A percentile compares a stretch with the other conserved stretches of the same genome.
Conservation (phyloP, 2,329 filamentous ascomycete species). For the Stemphylium vesicarium region DNA sequence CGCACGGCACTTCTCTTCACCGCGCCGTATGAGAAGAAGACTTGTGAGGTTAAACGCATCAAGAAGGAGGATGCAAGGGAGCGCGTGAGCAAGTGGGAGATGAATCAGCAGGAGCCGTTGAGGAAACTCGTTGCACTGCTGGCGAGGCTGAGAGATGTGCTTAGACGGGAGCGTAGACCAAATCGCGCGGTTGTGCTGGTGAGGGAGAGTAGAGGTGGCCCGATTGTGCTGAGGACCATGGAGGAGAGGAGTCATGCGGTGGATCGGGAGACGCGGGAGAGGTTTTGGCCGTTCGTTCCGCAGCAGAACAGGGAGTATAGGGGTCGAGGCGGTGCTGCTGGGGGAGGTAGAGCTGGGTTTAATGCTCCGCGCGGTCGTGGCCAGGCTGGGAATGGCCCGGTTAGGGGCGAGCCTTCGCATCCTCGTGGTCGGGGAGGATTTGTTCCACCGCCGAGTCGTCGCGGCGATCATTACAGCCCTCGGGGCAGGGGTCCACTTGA, state of each 20-base stretch:
- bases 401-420: background rate
- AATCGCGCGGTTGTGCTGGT: constrained; percentile 23
- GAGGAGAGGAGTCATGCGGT: constrained; percentile 16
- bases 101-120: constrained; percentile 28
- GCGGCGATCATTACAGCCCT: background rate
- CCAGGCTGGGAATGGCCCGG: background rate
- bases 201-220: constrained; percentile 23
- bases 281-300: constrained; percentile 18
- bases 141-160: constrained; percentile 11
- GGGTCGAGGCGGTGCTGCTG: background rate
- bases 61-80: constrained; percentile 25
- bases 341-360: constrained; percentile 2
- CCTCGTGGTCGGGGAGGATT: background rate
- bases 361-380: constrained; percentile 1
- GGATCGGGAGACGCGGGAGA: constrained; percentile 18
- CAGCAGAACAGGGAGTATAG: background rate
- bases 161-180: constrained; percentile 23
- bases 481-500: background rate
- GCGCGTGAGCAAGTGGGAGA: constrained; percentile 31
- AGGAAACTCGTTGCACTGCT: constrained; percentile 32
- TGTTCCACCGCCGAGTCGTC: background rate
- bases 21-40: constrained; percentile 22
- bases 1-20: constrained; percentile 35
- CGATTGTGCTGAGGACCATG: constrained; percentile 25
- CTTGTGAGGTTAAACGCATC: constrained; percentile 17